Percentiles rank a stretch among this genome's conserved stretches.
phyloP scores from a whole-genome alignment of 495 filamentous ascomycete genomes.

The Apiosordaria backusii region DNA sequence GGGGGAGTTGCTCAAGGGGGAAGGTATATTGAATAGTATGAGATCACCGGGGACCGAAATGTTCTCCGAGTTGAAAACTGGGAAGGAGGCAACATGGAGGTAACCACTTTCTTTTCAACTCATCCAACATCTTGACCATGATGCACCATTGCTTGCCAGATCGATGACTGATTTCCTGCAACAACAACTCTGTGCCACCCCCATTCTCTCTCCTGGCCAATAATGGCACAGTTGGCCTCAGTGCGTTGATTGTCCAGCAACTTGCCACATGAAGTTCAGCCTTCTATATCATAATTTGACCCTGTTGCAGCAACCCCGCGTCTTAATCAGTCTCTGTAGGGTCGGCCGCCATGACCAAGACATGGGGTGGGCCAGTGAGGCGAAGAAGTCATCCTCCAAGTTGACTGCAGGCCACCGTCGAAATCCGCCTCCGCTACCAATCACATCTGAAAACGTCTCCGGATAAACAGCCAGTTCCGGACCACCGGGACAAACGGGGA shows the following conservation, averaged over 20 bases:
- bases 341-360: not conserved
- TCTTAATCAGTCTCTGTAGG: not conserved
- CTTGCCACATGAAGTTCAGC: not conserved
- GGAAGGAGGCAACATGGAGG: not conserved
- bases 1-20: not conserved
- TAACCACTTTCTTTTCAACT: not conserved
- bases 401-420: not conserved
- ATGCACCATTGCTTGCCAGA: not conserved
- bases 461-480: conserved; percentile 8
- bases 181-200: not conserved
- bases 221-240: conserved; percentile 10
- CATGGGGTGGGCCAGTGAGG: conserved; percentile 4
- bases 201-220: not conserved
- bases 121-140: not conserved
- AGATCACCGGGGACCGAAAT: not conserved
- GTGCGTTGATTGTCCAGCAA: conserved; percentile 13
- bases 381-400: conserved; percentile 5
- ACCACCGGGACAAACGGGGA: not conserved
- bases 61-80: not conserved
- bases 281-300: not conserved
- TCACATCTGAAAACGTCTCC: conserved; percentile 13
- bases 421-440: conserved; percentile 6
- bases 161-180: not conserved
- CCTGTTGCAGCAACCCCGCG: not conserved
- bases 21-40: not conserved